These are phyloP conservation scores for Dacryopinax primogenitus DNA, from an alignment of 768 basidiomycete species.

Conservation along the genomic window DNA sequence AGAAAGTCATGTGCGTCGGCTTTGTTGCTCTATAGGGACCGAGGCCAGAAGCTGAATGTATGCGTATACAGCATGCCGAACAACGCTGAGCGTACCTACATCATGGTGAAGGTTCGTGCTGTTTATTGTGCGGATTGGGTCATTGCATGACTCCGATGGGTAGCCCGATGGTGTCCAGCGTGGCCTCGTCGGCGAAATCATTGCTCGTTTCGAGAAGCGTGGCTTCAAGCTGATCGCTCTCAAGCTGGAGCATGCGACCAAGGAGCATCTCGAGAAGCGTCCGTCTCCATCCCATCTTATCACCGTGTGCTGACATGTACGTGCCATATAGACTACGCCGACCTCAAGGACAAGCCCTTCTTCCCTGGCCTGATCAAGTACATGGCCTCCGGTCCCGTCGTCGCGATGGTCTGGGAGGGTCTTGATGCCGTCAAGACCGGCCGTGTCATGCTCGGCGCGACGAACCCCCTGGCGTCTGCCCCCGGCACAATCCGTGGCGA, in stretches of 20 bases:
- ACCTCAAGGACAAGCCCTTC: constrained; percentile 88
- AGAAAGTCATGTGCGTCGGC: background rate
- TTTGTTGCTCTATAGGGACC: background rate
- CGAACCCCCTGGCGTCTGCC: constrained; percentile 84
- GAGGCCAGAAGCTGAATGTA: background rate
- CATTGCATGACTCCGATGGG: constrained; percentile 6
- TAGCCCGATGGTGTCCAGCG: constrained; percentile 99
- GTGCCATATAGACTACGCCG: constrained; percentile 64
- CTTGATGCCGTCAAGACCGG: constrained; percentile 90
- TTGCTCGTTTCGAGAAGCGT: constrained; percentile 89
- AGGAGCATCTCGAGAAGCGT: constrained; percentile 87
- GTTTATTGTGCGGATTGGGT: background rate
- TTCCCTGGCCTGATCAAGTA: constrained; percentile 94
- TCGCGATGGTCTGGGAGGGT: constrained; percentile 93
- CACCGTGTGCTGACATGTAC: background rate
- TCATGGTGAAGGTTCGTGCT: constrained; percentile 86
- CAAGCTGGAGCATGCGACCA: constrained; percentile 72
- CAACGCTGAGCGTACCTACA: constrained; percentile 78
- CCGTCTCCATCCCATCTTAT: constrained; percentile 15
- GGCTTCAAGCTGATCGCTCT: constrained; percentile 95
- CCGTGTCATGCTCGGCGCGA: constrained; percentile 88
- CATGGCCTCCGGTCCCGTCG: constrained; percentile 92
- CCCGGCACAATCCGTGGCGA: constrained; percentile 94
- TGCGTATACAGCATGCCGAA: constrained; percentile 41
- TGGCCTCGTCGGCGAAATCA: constrained; percentile 88